Conservation (phyloP, 352 stramenopile species). For the Paralagenidium karlingii region DNA sequence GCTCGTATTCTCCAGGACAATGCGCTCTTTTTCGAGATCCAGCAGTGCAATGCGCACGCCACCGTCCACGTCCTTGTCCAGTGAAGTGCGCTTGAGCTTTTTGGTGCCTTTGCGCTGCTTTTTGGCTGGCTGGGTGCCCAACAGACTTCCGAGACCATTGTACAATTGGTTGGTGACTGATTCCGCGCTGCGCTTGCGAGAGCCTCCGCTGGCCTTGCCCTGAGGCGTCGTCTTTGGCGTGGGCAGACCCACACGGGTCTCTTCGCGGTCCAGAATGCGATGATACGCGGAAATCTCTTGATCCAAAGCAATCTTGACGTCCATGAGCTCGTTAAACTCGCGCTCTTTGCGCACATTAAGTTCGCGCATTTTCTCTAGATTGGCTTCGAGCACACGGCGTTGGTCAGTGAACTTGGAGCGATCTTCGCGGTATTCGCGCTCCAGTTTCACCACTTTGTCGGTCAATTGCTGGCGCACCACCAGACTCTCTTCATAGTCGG, state of each 20-base stretch:
- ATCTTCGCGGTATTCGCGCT: slow-evolving; percentile 66
- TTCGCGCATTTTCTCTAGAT: slow-evolving; percentile 46
- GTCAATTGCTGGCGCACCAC: slow-evolving; percentile 56
- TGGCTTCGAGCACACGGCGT: slow-evolving; percentile 58
- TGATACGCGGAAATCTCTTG: slow-evolving; percentile 72
- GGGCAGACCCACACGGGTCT: slow-evolving; percentile 46
- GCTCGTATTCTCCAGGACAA: slow-evolving; percentile 67
- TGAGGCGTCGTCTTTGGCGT: slow-evolving; percentile 29
- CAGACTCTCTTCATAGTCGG: slow-evolving; percentile 70
- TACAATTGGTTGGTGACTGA: too few species aligned
- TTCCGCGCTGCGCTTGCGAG: slow-evolving; percentile 56
- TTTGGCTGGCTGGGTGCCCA: too few species aligned
- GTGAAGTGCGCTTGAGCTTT: slow-evolving; percentile 28
- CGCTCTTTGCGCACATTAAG: slow-evolving; percentile 61
- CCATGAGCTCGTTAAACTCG: slow-evolving; percentile 82
- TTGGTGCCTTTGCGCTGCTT: slow-evolving; percentile 12
- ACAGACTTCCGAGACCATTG: background rate
- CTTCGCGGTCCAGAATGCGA: slow-evolving; percentile 69
- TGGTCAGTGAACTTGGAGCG: slow-evolving; percentile 67
- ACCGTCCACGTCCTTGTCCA: slow-evolving; percentile 13
- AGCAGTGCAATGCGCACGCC: slow-evolving; percentile 43
- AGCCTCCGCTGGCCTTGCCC: slow-evolving; percentile 13
- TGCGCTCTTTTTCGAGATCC: slow-evolving; percentile 61
- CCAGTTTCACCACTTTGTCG: slow-evolving; percentile 67
- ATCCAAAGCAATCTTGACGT: slow-evolving; percentile 72